Evolutionary conservation across 148 eudicot species (phyloP).

Genomic region (Spergularia bocconei): DNA sequence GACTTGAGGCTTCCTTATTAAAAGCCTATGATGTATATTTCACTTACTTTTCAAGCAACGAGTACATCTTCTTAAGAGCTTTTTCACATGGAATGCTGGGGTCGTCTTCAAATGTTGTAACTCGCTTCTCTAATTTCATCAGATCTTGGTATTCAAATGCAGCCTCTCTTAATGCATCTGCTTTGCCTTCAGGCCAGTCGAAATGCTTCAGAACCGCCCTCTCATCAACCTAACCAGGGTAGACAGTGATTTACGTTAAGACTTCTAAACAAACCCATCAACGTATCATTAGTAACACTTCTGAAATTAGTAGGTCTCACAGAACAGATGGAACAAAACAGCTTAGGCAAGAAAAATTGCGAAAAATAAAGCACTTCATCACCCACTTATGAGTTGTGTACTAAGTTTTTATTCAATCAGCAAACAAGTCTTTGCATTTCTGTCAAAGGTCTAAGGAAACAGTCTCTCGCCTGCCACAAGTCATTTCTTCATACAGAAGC

Average conservation of each 20-base stretch:
- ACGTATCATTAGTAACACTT: not conserved
- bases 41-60: conserved; percentile 88
- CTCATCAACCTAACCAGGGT: conserved; percentile 69
- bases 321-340: not conserved
- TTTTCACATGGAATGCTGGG: conserved; percentile 73
- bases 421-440: not conserved
- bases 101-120: conserved; percentile 72
- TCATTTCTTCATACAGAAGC: not conserved
- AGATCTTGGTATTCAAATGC: conserved; percentile 95
- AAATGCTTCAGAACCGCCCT: conserved; percentile 98
- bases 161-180: conserved; percentile 96
- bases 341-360: not conserved
- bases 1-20: not conserved
- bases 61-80: conserved; percentile 95
- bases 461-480: not conserved
- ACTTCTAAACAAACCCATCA: not conserved
- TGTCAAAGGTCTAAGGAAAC: not conserved
- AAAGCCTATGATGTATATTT: not conserved
- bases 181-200: conserved; percentile 99
- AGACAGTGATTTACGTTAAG: not conserved
- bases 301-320: not conserved
- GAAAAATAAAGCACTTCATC: not conserved
- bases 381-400: not conserved
- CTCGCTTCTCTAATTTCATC: conserved; percentile 65
- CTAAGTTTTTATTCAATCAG: not conserved